Evolutionary conservation across 192 early-diverging fungal species (phyloP).

Genomic region (Rhizophagus clarus): DNA sequence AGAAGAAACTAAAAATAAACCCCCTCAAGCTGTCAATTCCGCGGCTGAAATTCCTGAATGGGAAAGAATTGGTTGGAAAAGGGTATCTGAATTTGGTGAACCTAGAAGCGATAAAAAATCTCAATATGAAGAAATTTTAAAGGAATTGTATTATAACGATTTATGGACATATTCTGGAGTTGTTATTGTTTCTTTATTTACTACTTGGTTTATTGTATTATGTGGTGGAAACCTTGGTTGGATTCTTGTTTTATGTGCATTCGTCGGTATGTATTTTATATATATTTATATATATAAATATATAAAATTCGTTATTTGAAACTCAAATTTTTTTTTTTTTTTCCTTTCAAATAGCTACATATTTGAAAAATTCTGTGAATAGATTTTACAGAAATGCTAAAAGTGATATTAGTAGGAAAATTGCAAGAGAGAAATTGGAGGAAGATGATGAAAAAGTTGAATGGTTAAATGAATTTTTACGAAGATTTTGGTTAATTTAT

Average conservation of each 20-base stretch:
- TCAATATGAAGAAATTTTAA: constrained; percentile 14
- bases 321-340: not conserved
- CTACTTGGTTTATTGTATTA: constrained; percentile 18
- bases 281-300: not conserved
- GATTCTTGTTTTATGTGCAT: constrained; percentile 19
- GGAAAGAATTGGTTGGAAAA: constrained; percentile 24
- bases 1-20: not conserved
- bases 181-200: constrained; percentile 14
- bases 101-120: not conserved
- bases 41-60: constrained; percentile 7
- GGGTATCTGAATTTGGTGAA: not conserved
- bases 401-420: constrained; percentile 70
- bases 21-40: not conserved
- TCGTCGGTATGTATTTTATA: constrained; percentile 3
- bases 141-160: constrained; percentile 24
- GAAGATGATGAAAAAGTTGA: constrained; percentile 70
- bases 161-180: constrained; percentile 26
- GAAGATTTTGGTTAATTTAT: constrained; percentile 87
- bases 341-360: constrained; percentile 52
- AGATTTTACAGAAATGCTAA: constrained; percentile 68
- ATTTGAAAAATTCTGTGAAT: constrained; percentile 72
- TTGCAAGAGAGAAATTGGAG: constrained; percentile 52
- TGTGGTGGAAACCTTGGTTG: constrained; percentile 23
- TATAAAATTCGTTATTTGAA: not conserved
- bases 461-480: constrained; percentile 90